phyloP scores from a whole-genome alignment of 495 filamentous ascomycete genomes.

The Trichoderma virens region DNA sequence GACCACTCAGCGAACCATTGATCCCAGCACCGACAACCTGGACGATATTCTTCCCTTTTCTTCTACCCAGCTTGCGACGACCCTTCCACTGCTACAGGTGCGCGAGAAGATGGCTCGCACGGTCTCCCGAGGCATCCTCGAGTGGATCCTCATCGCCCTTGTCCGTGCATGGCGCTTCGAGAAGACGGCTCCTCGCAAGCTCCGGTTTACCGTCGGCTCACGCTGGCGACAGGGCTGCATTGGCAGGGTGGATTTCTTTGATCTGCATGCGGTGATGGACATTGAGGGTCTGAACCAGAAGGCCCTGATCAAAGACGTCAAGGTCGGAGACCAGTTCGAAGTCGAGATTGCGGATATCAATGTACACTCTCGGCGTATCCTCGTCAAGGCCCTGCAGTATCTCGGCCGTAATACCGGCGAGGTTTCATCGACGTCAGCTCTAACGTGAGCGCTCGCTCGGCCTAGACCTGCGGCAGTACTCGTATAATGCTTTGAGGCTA shows the following conservation, averaged over 20 bases:
- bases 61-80: constrained; percentile 42
- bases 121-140: constrained; percentile 7
- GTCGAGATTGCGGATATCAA: constrained; percentile 52
- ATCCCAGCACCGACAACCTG: constrained; percentile 13
- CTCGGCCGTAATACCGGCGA: not conserved
- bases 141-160: constrained; percentile 63
- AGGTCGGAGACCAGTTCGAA: constrained; percentile 47
- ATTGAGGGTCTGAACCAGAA: constrained; percentile 25
- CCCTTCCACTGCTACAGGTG: constrained; percentile 39
- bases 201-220: constrained; percentile 43
- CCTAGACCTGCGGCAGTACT: not conserved
- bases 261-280: constrained; percentile 24
- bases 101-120: constrained; percentile 34
- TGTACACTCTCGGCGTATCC: constrained; percentile 39
- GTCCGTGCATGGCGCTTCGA: constrained; percentile 72
- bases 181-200: constrained; percentile 49
- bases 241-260: constrained; percentile 35
- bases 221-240: constrained; percentile 11
- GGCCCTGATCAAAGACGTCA: constrained; percentile 26
- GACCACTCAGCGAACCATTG: constrained; percentile 42
- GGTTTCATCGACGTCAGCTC: not conserved
- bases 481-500: no score
- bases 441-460: not conserved
- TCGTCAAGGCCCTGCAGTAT: constrained; percentile 40
- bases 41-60: constrained; percentile 55